Evolutionary conservation across 441 rosid genomes (phyloP), one percentile per base, ranked within the genome.

Genomic region (Geranium incanum): DNA sequence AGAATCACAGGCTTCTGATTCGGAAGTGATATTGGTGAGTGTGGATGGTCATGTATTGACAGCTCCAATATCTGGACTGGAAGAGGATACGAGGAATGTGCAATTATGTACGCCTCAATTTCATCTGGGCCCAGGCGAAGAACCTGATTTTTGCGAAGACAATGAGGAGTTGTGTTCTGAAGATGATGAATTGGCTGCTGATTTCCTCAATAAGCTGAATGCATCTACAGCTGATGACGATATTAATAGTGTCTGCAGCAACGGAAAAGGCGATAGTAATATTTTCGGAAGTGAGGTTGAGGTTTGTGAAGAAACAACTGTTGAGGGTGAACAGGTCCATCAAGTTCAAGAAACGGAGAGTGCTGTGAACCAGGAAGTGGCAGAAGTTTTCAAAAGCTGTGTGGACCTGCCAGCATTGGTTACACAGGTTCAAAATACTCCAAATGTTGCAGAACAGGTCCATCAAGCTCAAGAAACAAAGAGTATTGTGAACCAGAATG

Each of bases 11-110:
- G 81, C 72, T 71, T 78, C 80, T 1, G 84, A 84, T 76, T 86
- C 97, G 11, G 90, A 84, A 77, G 94, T 92, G 65, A 84, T 92
- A 60, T 84, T 92, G 83, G 84, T 92, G 72, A 92, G 96, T 73
- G 84, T 88, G 71, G 96, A 90, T 74, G 97, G 97, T 28, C 96
- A 79, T 75, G 79, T 92, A 70, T 73, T 92, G 66, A 90, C 87
- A 43, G 97, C 97, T 0, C 96, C 97, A 15, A 82, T 92, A 45
- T 83, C 81, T 15, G 86, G 84, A 37, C 87, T 88, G 4, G 95
- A 92, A 69, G 78, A 77, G 77, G 72, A 82, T 79, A 75, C 86
- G 69, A 88, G 84, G 78, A 75, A 82, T 84, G 76, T 88, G 74
- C 82, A 84, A 75, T 75, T 86, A 65, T 77, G 80, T 69, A 88